Evolutionary conservation across 2,329 filamentous ascomycete species (phyloP).

Genomic region (Fusarium neocosmosporiellum): DNA sequence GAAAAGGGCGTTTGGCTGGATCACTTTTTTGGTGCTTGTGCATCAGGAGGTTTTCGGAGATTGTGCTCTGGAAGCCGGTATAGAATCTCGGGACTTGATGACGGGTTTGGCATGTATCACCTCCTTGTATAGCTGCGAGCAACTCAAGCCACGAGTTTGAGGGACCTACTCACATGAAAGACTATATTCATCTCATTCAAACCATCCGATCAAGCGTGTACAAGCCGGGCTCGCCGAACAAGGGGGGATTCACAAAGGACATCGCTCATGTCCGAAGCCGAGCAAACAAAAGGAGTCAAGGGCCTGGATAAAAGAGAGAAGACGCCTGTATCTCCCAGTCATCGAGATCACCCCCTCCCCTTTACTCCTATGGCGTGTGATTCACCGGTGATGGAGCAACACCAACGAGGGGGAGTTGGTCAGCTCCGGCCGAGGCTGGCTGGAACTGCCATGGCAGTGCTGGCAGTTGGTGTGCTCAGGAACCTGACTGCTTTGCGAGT

Average conservation of each 20-base stretch:
- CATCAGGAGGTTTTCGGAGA: slow-evolving; percentile 3
- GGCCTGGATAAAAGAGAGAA: neutral
- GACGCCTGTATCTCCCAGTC: neutral
- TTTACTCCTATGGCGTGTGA: slow-evolving; percentile 10
- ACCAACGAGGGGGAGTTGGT: slow-evolving; percentile 8
- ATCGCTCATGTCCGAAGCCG: neutral
- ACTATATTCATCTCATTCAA: neutral
- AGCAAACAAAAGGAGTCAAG: neutral
- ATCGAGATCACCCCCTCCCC: slow-evolving; percentile 23
- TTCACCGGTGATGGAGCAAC: slow-evolving; percentile 12
- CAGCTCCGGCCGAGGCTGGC: slow-evolving; percentile 1
- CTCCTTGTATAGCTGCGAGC: neutral
- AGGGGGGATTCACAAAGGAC: neutral
- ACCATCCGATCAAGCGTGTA: neutral
- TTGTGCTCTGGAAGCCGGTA: slow-evolving; percentile 21
- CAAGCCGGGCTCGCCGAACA: neutral
- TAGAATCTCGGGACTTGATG: neutral
- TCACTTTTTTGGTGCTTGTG: neutral
- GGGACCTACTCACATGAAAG: neutral
- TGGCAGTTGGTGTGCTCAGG: neutral
- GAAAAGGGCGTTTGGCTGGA: slow-evolving; percentile 16
- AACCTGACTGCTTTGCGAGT: neutral
- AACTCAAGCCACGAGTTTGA: slow-evolving; percentile 14
- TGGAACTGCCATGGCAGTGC: neutral
- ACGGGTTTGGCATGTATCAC: slow-evolving; percentile 4